phyloP scores from a whole-genome alignment of 2,329 filamentous ascomycete species.

The Grosmannia clavigera region DNA sequence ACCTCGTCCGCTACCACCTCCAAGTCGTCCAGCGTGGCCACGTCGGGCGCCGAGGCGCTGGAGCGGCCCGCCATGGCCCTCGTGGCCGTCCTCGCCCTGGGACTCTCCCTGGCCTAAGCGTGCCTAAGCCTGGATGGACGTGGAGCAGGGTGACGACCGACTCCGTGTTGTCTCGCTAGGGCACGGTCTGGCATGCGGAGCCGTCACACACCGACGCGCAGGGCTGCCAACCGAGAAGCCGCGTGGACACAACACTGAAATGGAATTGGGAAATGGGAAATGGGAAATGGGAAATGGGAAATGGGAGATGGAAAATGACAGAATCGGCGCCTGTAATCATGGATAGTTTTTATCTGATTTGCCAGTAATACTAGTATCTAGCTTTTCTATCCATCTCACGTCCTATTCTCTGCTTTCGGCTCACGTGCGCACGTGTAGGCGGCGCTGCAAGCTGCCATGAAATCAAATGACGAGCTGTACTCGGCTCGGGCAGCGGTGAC shows the following conservation, averaged over 20 bases:
- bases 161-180: not conserved
- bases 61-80: constrained; percentile 12
- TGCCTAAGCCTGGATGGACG: not conserved
- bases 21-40: constrained; percentile 8
- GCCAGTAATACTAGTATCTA: not conserved
- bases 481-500: too few relatives aligned
- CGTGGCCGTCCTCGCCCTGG: constrained; percentile 10
- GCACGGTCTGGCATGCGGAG: not conserved
- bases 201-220: not conserved
- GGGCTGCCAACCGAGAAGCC: not conserved
- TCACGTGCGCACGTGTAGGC: not conserved
- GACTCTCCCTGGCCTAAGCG: constrained; percentile 11
- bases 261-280: not conserved
- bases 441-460: not conserved
- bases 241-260: too few relatives aligned
- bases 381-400: not conserved
- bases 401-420: not conserved
- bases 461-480: not conserved
- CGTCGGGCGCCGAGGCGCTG: constrained; percentile 10
- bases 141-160: not conserved
- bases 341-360: not conserved
- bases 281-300: too few relatives aligned
- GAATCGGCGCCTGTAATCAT: not conserved
- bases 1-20: constrained; percentile 1
- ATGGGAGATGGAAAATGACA: not conserved